Percentiles rank a stretch among this genome's conserved stretches.
These are phyloP conservation scores for Cercospora sp. DNA, from an alignment of 2,329 filamentous ascomycete species.

Conservation along the genomic window DNA sequence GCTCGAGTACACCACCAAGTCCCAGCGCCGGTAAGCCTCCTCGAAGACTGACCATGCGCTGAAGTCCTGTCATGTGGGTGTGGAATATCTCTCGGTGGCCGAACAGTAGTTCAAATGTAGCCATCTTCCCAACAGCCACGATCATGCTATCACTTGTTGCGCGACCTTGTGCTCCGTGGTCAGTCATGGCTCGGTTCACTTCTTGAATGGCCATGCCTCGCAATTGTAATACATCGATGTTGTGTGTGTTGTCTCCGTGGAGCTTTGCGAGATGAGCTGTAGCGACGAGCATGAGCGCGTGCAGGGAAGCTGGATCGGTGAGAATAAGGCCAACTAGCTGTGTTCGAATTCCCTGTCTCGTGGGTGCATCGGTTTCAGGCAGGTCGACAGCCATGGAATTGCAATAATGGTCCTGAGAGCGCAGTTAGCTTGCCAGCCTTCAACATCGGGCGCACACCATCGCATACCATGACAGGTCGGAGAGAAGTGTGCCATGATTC, in stretches of 20 bases:
- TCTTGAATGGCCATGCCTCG: slow-evolving; percentile 48
- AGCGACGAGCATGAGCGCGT: slow-evolving; percentile 46
- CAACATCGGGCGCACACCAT: neutral
- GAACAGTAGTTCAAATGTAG: slow-evolving; percentile 56
- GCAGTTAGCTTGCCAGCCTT: slow-evolving; percentile 11
- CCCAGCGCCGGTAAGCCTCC: slow-evolving; percentile 50
- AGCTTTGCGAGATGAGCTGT: slow-evolving; percentile 46
- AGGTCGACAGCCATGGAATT: slow-evolving; percentile 45
- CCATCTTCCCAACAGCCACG: slow-evolving; percentile 55
- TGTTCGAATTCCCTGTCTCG: slow-evolving; percentile 41
- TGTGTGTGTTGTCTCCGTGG: slow-evolving; percentile 35
- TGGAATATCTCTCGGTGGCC: slow-evolving; percentile 47
- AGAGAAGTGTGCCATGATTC: slow-evolving; percentile 42
- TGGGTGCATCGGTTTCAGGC: slow-evolving; percentile 44
- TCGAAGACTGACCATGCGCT: slow-evolving; percentile 47
- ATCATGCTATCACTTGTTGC: slow-evolving; percentile 48
- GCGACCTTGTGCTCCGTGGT: slow-evolving; percentile 28
- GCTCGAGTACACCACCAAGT: slow-evolving; percentile 49
- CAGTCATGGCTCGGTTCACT: slow-evolving; percentile 46
- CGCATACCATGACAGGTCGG: slow-evolving; percentile 35
- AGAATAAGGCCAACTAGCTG: slow-evolving; percentile 48
- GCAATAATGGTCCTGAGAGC: slow-evolving; percentile 35
- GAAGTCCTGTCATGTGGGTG: slow-evolving; percentile 52
- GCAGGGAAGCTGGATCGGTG: slow-evolving; percentile 44
- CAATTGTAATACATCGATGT: slow-evolving; percentile 45